These are phyloP conservation scores for Cornus kousa DNA, from an alignment of 148 eudicot genomes.

Conservation along the genomic window DNA sequence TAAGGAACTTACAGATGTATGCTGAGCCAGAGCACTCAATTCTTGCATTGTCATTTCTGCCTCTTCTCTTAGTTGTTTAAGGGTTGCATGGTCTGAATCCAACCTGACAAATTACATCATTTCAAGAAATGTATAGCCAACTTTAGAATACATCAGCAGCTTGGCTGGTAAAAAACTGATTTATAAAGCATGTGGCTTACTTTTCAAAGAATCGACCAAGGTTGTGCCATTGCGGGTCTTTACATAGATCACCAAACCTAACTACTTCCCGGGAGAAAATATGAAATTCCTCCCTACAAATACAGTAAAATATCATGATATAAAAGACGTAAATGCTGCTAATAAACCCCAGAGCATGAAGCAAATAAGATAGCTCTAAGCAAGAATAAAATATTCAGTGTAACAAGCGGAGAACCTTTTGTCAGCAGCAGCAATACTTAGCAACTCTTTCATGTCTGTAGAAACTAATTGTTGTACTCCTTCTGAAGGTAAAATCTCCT, in stretches of 20 bases:
- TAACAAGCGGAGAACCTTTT: slow-evolving; percentile 52
- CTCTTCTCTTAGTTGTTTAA: slow-evolving; percentile 50
- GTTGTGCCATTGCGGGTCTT: slow-evolving; percentile 95
- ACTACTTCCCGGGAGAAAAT: slow-evolving; percentile 79
- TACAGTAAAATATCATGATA: slow-evolving; percentile 11
- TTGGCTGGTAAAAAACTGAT: slow-evolving; percentile 1
- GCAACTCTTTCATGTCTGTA: slow-evolving; percentile 61
- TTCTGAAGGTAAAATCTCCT: slow-evolving; percentile 65
- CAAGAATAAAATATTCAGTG: neutral
- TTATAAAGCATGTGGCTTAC: slow-evolving; percentile 43
- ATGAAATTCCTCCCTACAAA: slow-evolving; percentile 75
- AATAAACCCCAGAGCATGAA: neutral
- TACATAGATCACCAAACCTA: slow-evolving; percentile 88
- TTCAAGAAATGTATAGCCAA: slow-evolving; percentile 2
- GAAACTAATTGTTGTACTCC: slow-evolving; percentile 79
- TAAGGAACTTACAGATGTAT: slow-evolving; percentile 76
- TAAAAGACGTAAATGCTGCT: neutral
- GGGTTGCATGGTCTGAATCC: slow-evolving; percentile 48
- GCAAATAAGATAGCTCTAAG: neutral
- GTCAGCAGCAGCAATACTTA: slow-evolving; percentile 77
- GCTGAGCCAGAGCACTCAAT: slow-evolving; percentile 62
- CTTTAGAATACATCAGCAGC: slow-evolving; percentile 13
- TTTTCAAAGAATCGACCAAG: slow-evolving; percentile 69
- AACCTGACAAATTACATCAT: slow-evolving; percentile 48
- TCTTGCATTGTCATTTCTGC: slow-evolving; percentile 75